Evolutionary conservation across 2,329 filamentous ascomycete species (phyloP).

Genomic region (Davidsoniella australis): DNA sequence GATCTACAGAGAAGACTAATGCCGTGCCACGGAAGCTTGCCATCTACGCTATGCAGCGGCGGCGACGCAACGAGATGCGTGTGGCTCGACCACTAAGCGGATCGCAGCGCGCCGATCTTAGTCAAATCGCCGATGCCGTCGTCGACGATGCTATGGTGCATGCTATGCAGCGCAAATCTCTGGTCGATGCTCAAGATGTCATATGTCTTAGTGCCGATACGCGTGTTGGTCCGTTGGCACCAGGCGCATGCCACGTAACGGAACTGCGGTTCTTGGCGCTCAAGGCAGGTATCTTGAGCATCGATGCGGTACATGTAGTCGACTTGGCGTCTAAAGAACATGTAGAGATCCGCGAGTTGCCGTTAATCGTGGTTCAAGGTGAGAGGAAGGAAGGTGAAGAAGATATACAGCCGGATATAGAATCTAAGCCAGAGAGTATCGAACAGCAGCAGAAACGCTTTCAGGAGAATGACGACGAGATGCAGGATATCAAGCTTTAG

Average conservation of each 20-base stretch:
- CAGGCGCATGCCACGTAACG: slow-evolving; percentile 56
- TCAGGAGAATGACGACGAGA: background rate
- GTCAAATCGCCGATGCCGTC: slow-evolving; percentile 44
- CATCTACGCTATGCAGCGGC: slow-evolving; percentile 48
- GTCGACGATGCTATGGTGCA: slow-evolving; percentile 56
- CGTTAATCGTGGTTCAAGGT: slow-evolving; percentile 42
- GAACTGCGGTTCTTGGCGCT: slow-evolving; percentile 58
- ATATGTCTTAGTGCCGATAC: slow-evolving; percentile 62
- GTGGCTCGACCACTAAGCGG: slow-evolving; percentile 37
- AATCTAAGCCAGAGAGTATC: background rate
- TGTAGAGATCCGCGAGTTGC: slow-evolving; percentile 59
- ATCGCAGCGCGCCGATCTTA: slow-evolving; percentile 21
- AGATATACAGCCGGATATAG: background rate
- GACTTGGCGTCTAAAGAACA: slow-evolving; percentile 61
- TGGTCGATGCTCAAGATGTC: slow-evolving; percentile 47
- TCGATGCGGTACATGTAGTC: slow-evolving; percentile 57
- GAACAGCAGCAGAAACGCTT: background rate
- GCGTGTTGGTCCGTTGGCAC: slow-evolving; percentile 53
- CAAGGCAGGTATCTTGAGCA: slow-evolving; percentile 44
- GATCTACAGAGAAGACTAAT: slow-evolving; percentile 30
- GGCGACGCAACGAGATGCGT: slow-evolving; percentile 39
- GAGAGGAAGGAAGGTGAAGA: background rate
- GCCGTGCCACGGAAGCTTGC: slow-evolving; percentile 46
- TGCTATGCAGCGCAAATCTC: slow-evolving; percentile 49
- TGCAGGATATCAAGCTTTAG: background rate